Base-by-base conservation (phyloP, 2,329 filamentous ascomycete genomes). In the Fusarium nurragi region DNA sequence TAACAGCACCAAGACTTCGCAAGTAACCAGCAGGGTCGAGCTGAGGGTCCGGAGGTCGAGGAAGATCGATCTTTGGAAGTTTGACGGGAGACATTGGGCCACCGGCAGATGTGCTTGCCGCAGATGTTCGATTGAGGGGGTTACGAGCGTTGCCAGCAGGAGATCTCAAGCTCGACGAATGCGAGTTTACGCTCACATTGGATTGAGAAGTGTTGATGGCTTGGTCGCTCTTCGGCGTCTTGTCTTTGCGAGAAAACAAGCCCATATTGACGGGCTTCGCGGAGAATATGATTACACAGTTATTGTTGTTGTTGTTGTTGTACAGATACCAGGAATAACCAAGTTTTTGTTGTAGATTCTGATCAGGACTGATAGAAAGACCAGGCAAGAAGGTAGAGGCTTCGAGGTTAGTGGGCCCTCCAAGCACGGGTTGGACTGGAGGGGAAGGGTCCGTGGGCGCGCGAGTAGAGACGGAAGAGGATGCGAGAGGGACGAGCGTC, bases 11-110 rank as follows among this genome's bases (percentile, higher is more conserved):
- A 73, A 98, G 87, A 79, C 93, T 97, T 75, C 92, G 88, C 72
- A 99, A 86, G 78, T 98, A 98, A 61, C 89, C 94, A 22, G 91
- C 92, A 19, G 94, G 94, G 76, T 98, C 93, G 69, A 94, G 83
- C 63, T 90, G 85, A 72, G 94, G 94, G 78, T 98, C 94, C 25
- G 94, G 94, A 16, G 93, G 88, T 73, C 88, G 90, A 46, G 94
- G 92, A 44, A 98, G 86, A 65, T 93, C 87, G 72, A 96, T 84
- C 77, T 93, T 91, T 69, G 90, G 88, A 68, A 94, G 85, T 63
- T 78, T 82, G 67, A 76, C 74, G 58, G 75, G 81, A 32, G 83
- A 81, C 75, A 86, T 84, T 41, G 84, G 82, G 12, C 83, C 81
- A 28, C 73, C 79, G 13, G 71, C 80, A 12, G 71, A 76, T 51